phyloP scores from a whole-genome alignment of 495 filamentous ascomycete species.

The Xylaria telfairii region DNA sequence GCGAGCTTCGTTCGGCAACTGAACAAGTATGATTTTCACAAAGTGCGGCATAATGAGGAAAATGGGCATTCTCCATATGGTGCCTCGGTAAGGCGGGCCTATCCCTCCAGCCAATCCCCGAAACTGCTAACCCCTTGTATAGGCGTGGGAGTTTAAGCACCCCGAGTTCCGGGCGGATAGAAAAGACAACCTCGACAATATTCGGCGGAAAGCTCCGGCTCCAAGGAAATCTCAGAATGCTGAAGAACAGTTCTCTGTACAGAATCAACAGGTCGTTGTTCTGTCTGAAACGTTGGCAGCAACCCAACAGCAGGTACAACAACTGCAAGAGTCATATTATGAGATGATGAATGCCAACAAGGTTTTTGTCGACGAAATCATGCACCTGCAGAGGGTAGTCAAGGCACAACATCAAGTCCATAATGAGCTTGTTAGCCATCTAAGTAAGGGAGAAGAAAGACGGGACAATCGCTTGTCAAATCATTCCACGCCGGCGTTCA shows the following conservation, averaged over 20 bases:
- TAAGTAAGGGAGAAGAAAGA: slow-evolving; percentile 53
- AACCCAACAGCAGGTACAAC: slow-evolving; percentile 89
- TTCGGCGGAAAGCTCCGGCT: slow-evolving; percentile 92
- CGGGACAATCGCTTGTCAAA: slow-evolving; percentile 50
- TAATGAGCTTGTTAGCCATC: slow-evolving; percentile 56
- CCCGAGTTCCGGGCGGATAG: slow-evolving; percentile 95
- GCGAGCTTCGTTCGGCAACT: slow-evolving; percentile 98
- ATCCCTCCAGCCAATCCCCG: not conserved
- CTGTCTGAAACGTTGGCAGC: slow-evolving; percentile 87
- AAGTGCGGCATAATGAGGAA: slow-evolving; percentile 97
- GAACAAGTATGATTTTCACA: slow-evolving; percentile 99
- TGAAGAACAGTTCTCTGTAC: slow-evolving; percentile 77
- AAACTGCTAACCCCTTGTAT: slow-evolving; percentile 32
- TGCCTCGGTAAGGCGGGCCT: slow-evolving; percentile 70
- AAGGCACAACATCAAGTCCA: slow-evolving; percentile 68
- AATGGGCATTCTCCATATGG: slow-evolving; percentile 90
- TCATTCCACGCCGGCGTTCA: slow-evolving; percentile 47
- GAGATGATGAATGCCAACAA: slow-evolving; percentile 86
- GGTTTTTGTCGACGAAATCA: slow-evolving; percentile 84
- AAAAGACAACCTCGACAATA: slow-evolving; percentile 96
- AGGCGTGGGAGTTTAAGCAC: slow-evolving; percentile 99
- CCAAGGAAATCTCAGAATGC: slow-evolving; percentile 73
- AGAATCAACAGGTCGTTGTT: slow-evolving; percentile 82
- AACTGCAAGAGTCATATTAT: slow-evolving; percentile 81
- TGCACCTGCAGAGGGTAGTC: slow-evolving; percentile 87